Evolutionary conservation across 2,329 filamentous ascomycete species (phyloP).

Genomic region (Colletotrichum tabaci): DNA sequence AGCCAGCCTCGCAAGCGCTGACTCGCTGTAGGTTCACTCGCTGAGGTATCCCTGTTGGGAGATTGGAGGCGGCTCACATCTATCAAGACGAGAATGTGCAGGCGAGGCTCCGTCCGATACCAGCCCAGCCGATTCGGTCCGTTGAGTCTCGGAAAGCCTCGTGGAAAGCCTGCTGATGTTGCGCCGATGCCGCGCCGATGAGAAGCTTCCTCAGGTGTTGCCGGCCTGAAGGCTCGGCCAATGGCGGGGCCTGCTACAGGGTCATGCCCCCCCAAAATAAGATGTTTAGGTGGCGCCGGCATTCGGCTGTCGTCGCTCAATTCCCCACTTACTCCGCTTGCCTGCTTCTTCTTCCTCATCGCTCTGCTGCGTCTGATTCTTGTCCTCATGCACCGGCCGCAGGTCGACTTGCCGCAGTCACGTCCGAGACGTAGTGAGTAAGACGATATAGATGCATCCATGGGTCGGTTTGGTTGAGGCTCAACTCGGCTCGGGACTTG

Average conservation of each 20-base stretch:
- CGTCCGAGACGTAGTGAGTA: neutral
- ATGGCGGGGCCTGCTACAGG: constrained; percentile 3
- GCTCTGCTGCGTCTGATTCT: neutral
- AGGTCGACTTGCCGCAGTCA: neutral
- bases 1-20: neutral
- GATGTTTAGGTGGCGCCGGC: neutral
- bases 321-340: neutral
- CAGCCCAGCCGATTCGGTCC: neutral
- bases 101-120: neutral
- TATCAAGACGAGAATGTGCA: neutral
- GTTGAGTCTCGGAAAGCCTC: constrained; percentile 11
- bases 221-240: neutral
- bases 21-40: neutral
- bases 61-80: neutral
- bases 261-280: constrained; percentile 8
- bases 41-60: constrained; percentile 2
- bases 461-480: constrained; percentile 15
- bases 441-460: neutral
- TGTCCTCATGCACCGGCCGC: neutral
- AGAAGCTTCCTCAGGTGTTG: constrained; percentile 10
- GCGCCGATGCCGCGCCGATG: constrained; percentile 1
- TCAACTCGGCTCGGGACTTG: constrained; percentile 5
- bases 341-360: neutral
- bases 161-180: constrained; percentile 26
- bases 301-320: neutral